phyloP scores from a whole-genome alignment of 768 basidiomycete genomes.

The Filobasidium wieringae region DNA sequence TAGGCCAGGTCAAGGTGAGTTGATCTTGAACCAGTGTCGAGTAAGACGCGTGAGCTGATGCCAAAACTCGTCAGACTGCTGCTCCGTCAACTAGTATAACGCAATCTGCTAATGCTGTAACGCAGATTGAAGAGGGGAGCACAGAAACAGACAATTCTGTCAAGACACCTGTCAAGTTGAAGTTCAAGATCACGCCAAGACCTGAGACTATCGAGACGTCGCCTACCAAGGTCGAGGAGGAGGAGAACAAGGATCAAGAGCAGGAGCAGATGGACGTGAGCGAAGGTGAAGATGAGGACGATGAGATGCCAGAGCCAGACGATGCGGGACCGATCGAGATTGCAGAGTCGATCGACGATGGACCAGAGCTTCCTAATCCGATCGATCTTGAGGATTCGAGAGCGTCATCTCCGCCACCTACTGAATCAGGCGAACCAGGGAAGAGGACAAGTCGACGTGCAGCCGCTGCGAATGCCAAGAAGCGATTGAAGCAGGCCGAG shows the following conservation, averaged over 20 bases:
- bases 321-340: too few relatives aligned
- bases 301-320: too few relatives aligned
- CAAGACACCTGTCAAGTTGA: conserved; percentile 35
- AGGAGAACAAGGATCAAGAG: conserved; percentile 46
- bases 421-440: too few relatives aligned
- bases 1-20: background rate
- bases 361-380: too few relatives aligned
- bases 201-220: conserved; percentile 53
- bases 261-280: conserved; percentile 40
- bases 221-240: conserved; percentile 47
- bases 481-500: background rate
- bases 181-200: too few relatives aligned
- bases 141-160: background rate
- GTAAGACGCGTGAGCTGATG: background rate
- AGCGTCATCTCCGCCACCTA: too few relatives aligned
- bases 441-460: background rate
- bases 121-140: conserved; percentile 19
- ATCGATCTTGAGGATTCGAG: too few relatives aligned
- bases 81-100: background rate
- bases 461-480: background rate
- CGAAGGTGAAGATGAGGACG: conserved; percentile 4
- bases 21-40: background rate
- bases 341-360: too few relatives aligned
- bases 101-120: background rate
- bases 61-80: background rate